Evolutionary conservation across 2,329 filamentous ascomycete genomes (phyloP), one percentile per base, ranked within the genome.

Genomic region (Pyrenochaeta sp.): DNA sequence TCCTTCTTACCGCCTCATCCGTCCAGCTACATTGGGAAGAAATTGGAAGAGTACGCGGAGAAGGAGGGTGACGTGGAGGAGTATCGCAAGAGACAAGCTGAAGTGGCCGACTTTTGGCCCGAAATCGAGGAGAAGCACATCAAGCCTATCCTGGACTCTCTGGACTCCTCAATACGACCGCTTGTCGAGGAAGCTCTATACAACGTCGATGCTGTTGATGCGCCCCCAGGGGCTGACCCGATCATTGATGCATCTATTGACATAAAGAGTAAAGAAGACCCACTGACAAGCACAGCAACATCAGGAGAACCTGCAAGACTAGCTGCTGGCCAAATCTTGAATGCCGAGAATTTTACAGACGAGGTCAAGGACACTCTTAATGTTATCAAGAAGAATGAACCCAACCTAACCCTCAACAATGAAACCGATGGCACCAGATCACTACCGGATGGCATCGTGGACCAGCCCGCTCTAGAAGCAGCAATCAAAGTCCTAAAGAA

Each of bases 1-100:
- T 92, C 90, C 51, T 90, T 99, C 64, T 79, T 99, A 29, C 95
- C 95, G 17, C 95, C 95, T 0, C 93, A 98, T 72, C 93, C 93
- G 0, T 88, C 89, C 58, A 96, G 91, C 56, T 97, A 85, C 73
- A 77, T 99, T 31, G 93, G 91, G 7, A 90, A 89, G 77, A 91
- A 92, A 71, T 80, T 96, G n/a, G 83, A 86, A n/a, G 87, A 94
- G 66, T 80, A 87, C 47, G 91, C 91, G 0, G 87, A 90, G 72
- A 86, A 91, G 72, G 85, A 89, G 45, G 87, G 87, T 1, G 86
- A 90, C 41, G 78, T 90, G 36, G 89, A 92, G 30, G 85, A 84
- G 9, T 89, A 91, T 61, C 79, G 84, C 32, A 78, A 82, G 52
- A 82, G 90, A 48, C 89, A 97, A 75, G 86, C 85, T 36, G 94